Percentiles rank a stretch among this genome's conserved stretches.
Evolutionary conservation across 495 filamentous ascomycete genomes (phyloP).

Genomic region (Penicillium canariense): DNA sequence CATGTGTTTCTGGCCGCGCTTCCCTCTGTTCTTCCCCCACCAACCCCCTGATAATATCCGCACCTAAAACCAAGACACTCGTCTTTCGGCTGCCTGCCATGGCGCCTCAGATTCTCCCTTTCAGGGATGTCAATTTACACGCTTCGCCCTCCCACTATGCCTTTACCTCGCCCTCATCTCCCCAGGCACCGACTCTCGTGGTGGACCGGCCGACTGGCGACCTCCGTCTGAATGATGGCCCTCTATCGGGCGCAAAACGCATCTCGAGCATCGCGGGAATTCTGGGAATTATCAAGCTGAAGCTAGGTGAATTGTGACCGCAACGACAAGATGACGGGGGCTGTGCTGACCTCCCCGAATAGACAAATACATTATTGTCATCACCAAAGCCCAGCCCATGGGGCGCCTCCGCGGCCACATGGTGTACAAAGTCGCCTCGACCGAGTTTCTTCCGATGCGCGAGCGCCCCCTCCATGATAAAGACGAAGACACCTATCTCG

Average conservation of each 20-base stretch:
- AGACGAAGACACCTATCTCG: slow-evolving; percentile 89
- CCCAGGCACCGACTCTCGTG: slow-evolving; percentile 79
- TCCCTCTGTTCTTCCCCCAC: slow-evolving; percentile 13
- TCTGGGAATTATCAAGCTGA: slow-evolving; percentile 82
- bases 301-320: slow-evolving; percentile 63
- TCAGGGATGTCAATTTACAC: slow-evolving; percentile 94
- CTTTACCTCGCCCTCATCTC: slow-evolving; percentile 93
- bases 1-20: slow-evolving; percentile 27
- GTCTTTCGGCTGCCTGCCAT: slow-evolving; percentile 37
- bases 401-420: slow-evolving; percentile 88
- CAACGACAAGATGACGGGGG: background rate
- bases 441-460: slow-evolving; percentile 90
- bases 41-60: background rate
- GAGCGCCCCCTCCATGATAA: slow-evolving; percentile 86
- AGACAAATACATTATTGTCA: slow-evolving; percentile 97
- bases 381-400: slow-evolving; percentile 90
- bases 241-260: slow-evolving; percentile 69
- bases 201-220: slow-evolving; percentile 93
- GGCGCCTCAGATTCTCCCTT: slow-evolving; percentile 65
- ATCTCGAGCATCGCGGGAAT: slow-evolving; percentile 94
- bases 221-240: slow-evolving; percentile 75
- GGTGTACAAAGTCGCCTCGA: slow-evolving; percentile 86
- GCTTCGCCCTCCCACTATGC: slow-evolving; percentile 88
- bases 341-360: slow-evolving; percentile 12
- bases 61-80: slow-evolving; percentile 2